Conservation (phyloP, 768 basidiomycete species). For the Suillus paluster region DNA sequence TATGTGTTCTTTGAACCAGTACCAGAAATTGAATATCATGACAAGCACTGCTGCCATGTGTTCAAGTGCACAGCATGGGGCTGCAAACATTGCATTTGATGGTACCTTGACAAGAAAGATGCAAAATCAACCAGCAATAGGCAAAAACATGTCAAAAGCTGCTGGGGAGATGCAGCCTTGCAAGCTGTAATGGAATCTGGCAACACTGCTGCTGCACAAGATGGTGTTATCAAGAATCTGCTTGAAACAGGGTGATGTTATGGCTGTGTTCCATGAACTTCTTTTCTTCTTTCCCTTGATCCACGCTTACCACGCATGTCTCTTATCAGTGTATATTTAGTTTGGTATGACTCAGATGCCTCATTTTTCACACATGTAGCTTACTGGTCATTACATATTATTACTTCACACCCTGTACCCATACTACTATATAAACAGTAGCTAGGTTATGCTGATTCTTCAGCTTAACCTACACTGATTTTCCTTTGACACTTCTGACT, state of each 20-base stretch:
- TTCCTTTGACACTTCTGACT: no score
- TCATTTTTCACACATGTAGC: no score
- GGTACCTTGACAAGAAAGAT: conserved; percentile 31
- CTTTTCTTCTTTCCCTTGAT: no score
- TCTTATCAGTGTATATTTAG: no score
- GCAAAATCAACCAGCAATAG: conserved; percentile 18
- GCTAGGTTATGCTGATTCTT: no score
- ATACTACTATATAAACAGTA: no score
- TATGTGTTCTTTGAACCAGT: conserved; percentile 32
- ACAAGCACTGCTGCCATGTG: conserved; percentile 21
- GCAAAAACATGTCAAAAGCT: conserved; percentile 20
- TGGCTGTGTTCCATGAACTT: no score
- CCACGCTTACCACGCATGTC: no score
- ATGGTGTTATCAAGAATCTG: conserved; percentile 31
- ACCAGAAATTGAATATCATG: conserved; percentile 20
- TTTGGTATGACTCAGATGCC: no score
- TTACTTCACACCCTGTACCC: no score
- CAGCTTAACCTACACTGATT: no score
- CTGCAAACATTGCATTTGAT: conserved; percentile 19
- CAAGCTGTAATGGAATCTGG: conserved; percentile 10
- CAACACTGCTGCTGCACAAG: neutral
- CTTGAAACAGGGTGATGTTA: conserved; percentile 19
- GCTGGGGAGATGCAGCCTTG: conserved; percentile 39
- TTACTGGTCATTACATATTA: no score
- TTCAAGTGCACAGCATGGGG: conserved; percentile 26